A percentile compares a stretch with the other conserved stretches of the same genome.
phyloP scores from a whole-genome alignment of 805 yeast species.

The Kazachstania taianensis region DNA sequence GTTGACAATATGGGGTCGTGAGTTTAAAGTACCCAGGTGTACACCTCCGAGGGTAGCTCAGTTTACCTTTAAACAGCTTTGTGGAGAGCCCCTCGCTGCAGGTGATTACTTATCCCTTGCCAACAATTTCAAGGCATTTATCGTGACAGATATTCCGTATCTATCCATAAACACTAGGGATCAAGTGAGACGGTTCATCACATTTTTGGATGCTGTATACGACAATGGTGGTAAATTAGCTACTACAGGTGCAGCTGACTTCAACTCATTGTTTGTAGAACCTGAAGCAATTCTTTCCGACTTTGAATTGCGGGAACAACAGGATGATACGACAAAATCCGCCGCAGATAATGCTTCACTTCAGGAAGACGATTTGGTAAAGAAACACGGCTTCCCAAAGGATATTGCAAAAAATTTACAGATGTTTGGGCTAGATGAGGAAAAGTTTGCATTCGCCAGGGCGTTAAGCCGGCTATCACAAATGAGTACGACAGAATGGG shows the following conservation, averaged over 20 bases:
- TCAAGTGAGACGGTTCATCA: slow-evolving; percentile 81
- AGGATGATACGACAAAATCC: slow-evolving; percentile 20
- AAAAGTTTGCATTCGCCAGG: slow-evolving; percentile 91
- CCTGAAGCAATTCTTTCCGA: slow-evolving; percentile 45
- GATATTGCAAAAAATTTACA: slow-evolving; percentile 59
- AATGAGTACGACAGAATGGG: slow-evolving; percentile 92
- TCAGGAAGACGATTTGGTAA: slow-evolving; percentile 48
- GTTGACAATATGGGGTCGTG: slow-evolving; percentile 80
- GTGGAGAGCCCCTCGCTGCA: slow-evolving; percentile 82
- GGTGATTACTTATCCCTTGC: slow-evolving; percentile 90
- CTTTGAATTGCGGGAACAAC: slow-evolving; percentile 21
- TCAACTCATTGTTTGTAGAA: slow-evolving; percentile 76
- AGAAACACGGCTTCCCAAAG: slow-evolving; percentile 68
- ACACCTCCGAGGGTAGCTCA: slow-evolving; percentile 79
- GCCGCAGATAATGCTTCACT: slow-evolving; percentile 20
- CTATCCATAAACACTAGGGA: slow-evolving; percentile 71
- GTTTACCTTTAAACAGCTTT: slow-evolving; percentile 75
- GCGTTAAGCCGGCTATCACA: slow-evolving; percentile 85
- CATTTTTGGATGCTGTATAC: slow-evolving; percentile 90
- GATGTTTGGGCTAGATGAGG: slow-evolving; percentile 87
- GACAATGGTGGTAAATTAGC: slow-evolving; percentile 84
- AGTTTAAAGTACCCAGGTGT: slow-evolving; percentile 62
- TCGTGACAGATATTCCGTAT: slow-evolving; percentile 90
- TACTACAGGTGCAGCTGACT: slow-evolving; percentile 80
- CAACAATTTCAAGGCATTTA: slow-evolving; percentile 58